These are phyloP conservation scores for Nannochloropsis oceanica DNA, from an alignment of 108 stramenopile species.

Conservation along the genomic window DNA sequence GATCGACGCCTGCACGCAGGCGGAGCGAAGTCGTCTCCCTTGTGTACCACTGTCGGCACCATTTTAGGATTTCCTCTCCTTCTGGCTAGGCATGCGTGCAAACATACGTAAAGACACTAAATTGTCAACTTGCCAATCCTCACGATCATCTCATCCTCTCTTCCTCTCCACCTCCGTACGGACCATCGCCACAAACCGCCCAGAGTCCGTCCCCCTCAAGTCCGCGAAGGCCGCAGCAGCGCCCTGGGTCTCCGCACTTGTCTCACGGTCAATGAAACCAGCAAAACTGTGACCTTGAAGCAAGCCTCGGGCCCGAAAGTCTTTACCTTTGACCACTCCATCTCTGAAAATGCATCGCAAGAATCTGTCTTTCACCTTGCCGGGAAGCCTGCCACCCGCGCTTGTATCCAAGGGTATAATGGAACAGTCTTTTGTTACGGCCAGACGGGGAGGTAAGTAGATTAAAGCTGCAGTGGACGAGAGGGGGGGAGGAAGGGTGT, in stretches of 20 bases:
- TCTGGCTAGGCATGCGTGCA: too few species aligned
- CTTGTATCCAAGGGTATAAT: slow-evolving; percentile 34
- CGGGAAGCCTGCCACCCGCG: background rate
- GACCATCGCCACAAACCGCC: background rate
- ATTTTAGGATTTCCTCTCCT: too few species aligned
- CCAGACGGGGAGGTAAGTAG: slow-evolving; percentile 7
- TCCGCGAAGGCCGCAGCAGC: background rate
- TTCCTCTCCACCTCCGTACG: background rate
- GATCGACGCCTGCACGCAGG: too few species aligned
- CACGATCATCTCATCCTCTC: too few species aligned
- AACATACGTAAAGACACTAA: too few species aligned
- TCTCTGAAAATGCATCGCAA: slow-evolving; percentile 23
- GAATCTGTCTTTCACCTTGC: slow-evolving; percentile 25
- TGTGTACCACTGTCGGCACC: too few species aligned
- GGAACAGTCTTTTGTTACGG: slow-evolving; percentile 38
- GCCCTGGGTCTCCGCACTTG: background rate
- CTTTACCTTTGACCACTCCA: slow-evolving; percentile 30
- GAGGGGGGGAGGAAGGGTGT: background rate
- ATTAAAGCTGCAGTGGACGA: too few species aligned
- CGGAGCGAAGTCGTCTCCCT: too few species aligned
- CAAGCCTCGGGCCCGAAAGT: background rate
- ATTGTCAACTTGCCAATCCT: too few species aligned
- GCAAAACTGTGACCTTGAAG: background rate
- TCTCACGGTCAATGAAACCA: background rate
- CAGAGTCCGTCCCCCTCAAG: background rate